Percentiles rank a stretch among this genome's conserved stretches.
phyloP scores from a whole-genome alignment of 225 moss, liverwort and hornwort genomes.

The Neckera pumila region DNA sequence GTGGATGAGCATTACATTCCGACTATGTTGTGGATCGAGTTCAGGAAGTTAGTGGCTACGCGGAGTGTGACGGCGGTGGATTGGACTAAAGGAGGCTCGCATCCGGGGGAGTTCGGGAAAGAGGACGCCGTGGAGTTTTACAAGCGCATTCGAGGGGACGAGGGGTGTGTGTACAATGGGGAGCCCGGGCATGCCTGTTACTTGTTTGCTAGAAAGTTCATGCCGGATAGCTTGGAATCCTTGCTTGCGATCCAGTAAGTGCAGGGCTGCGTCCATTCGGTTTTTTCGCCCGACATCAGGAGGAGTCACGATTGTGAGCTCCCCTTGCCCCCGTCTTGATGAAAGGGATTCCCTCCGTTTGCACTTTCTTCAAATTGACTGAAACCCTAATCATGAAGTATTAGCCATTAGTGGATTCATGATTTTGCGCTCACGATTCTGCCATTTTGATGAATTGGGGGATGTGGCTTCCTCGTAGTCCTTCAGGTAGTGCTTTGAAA shows the following conservation, averaged over 20 bases:
- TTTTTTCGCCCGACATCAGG: not conserved
- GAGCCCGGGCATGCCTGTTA: constrained; percentile 26
- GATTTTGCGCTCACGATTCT: not conserved
- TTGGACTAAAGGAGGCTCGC: constrained; percentile 42
- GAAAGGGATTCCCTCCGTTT: not conserved
- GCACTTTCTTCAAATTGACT: not conserved
- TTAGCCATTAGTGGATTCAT: not conserved
- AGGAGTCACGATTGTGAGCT: not conserved
- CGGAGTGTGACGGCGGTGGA: constrained; percentile 52
- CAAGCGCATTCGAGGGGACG: constrained; percentile 5
- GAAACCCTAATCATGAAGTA: not conserved
- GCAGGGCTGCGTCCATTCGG: not conserved
- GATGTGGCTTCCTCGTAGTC: not conserved
- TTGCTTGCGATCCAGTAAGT: constrained; percentile 1
- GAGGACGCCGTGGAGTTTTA: constrained; percentile 29
- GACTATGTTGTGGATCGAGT: constrained; percentile 51
- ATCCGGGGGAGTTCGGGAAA: constrained; percentile 32
- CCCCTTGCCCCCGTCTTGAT: not conserved
- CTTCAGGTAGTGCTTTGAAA: not conserved
- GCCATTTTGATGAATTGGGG: not conserved
- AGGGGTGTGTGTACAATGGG: constrained; percentile 26
- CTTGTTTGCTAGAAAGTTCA: constrained; percentile 48
- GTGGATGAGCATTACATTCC: constrained; percentile 63
- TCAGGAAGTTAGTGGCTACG: constrained; percentile 11
- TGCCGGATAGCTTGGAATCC: constrained; percentile 37